Percentiles rank a stretch among this genome's conserved stretches.
These are phyloP conservation scores for Lanmaoa pseudosensibilis DNA, from an alignment of 768 basidiomycete species.

Conservation along the genomic window DNA sequence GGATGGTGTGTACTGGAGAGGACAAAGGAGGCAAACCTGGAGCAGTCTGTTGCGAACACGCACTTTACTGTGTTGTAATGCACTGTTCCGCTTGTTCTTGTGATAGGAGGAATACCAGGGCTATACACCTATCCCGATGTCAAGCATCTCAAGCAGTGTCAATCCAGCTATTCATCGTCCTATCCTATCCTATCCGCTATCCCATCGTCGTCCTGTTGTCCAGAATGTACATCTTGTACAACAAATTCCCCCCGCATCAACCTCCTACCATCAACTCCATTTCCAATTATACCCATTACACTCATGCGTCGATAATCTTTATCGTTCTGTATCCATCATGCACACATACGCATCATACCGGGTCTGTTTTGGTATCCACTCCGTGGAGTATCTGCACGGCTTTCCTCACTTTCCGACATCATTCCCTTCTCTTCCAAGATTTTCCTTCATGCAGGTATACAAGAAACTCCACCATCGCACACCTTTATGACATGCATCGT, in stretches of 20 bases:
- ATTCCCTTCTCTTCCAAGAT: conserved; percentile 12
- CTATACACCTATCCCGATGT: conserved; percentile 17
- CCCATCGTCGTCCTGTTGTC: conserved; percentile 9
- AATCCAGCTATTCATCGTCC: neutral
- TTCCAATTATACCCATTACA: conserved; percentile 27
- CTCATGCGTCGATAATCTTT: conserved; percentile 31
- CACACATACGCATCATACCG: conserved; percentile 30
- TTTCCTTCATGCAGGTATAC: conserved; percentile 23
- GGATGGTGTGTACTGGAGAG: conserved; percentile 22
- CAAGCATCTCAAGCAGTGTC: conserved; percentile 11
- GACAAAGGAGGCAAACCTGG: conserved; percentile 13
- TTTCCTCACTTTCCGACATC: conserved; percentile 11
- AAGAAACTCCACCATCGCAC: conserved; percentile 17
- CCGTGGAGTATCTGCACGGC: conserved; percentile 16
- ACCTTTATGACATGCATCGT: conserved; percentile 30
- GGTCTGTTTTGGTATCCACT: conserved; percentile 18
- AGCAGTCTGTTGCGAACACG: conserved; percentile 23
- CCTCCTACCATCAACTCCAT: conserved; percentile 11
- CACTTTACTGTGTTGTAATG: conserved; percentile 31
- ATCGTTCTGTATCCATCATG: conserved; percentile 37
- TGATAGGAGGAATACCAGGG: conserved; percentile 33
- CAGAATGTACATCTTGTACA: conserved; percentile 26
- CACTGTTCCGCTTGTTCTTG: conserved; percentile 28
- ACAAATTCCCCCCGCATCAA: conserved; percentile 14
- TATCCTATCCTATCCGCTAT: conserved; percentile 1